Evolutionary conservation across 2,329 filamentous ascomycete genomes (phyloP).

Genomic region (Fusarium metavorans): DNA sequence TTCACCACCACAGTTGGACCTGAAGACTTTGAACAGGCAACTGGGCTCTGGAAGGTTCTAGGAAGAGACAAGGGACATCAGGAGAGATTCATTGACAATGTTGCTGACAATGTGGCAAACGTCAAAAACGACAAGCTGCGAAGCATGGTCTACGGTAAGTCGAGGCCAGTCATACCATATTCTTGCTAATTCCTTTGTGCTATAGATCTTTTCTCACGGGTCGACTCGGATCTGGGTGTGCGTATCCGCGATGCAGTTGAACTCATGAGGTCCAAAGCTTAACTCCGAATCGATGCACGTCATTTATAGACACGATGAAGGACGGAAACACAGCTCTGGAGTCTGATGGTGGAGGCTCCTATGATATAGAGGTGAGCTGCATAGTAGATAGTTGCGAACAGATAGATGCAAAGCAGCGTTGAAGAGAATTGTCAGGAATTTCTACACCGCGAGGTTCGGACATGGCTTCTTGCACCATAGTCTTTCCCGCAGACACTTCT

Average conservation of each 20-base stretch:
- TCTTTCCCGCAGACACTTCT: neutral
- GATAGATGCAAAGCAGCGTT: neutral
- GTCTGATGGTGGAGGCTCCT: neutral
- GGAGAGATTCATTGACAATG: slow-evolving; percentile 4
- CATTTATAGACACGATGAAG: neutral
- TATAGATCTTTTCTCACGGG: neutral
- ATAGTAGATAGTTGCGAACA: too few relatives aligned
- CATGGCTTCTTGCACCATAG: neutral
- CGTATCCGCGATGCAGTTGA: neutral
- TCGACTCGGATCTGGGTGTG: neutral
- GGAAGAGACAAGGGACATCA: slow-evolving; percentile 2
- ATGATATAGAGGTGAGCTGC: neutral
- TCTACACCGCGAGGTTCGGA: neutral
- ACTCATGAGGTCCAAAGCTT: neutral
- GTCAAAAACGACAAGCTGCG: neutral
- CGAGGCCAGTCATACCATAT: neutral
- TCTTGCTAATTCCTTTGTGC: too few relatives aligned
- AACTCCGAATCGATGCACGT: neutral
- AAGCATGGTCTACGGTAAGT: neutral
- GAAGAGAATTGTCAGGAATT: neutral
- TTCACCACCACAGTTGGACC: neutral
- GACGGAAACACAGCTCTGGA: neutral
- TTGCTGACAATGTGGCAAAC: neutral
- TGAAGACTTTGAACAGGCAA: slow-evolving; percentile 9
- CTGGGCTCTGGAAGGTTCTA: slow-evolving; percentile 2